Evolutionary conservation across 306 rosid species (phyloP), one percentile per base, ranked within the genome.

Genomic region (Biancaea sappan): DNA sequence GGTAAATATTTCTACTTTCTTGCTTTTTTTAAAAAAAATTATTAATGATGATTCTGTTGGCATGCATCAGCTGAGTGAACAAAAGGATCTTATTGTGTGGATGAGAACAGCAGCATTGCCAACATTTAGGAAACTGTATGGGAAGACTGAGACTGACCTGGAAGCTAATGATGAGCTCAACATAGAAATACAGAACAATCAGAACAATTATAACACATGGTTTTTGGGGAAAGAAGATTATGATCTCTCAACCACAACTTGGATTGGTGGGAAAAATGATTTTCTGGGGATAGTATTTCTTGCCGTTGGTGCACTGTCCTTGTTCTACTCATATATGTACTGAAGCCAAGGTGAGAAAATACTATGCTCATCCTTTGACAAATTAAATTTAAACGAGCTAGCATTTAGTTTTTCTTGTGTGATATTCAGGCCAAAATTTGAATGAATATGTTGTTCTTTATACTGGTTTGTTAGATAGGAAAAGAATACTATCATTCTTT

Each of bases 81-180:
- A 94, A 85, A 94, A 81, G 78, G 97, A 94, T 85, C 91, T 94
- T 24, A 94, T 94, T 6, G 97, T 94, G 71, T 94, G 98, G 98
- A 94, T 94, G 98, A 62, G 97, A 82, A 85, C 94, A 2, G 92
- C 97, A 16, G 94, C 98, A 18, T 25, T 91, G 69, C 92, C 98
- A 0, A 80, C 92, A 12, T 94, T 94, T 78, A 84, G 98, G 82
- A 94, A 94, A 79, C 80, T 91, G 0, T 91, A 94, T 76, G 98
- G 98, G 77, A 91, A 75, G 85, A 85, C 91, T 53, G 96, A 91
- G 73, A 43, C 69, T 50, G 90, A 91, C 78, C 92, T 94, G 54
- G 86, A 89, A 71, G 90, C 80, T 5, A 79, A 84, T 69, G 91
- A 86, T 47, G 78, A 46, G 73, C 60, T 91, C 73, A 76, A 81